phyloP scores from a whole-genome alignment of 371 early-diverging fungal species.

The Syncephalastrum contaminatum region DNA sequence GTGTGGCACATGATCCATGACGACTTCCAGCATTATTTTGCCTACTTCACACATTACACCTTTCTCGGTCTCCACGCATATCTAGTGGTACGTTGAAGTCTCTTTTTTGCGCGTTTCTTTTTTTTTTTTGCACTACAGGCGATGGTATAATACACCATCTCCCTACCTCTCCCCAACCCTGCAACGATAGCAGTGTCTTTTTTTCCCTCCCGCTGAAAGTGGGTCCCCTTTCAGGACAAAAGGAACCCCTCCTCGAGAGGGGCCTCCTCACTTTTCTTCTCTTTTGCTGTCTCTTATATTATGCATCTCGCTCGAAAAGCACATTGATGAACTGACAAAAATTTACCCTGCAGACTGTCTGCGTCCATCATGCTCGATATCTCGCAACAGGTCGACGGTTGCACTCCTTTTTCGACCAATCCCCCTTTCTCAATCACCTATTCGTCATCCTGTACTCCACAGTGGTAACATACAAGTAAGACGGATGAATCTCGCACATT shows the following conservation, averaged over 20 bases:
- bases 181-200: not conserved
- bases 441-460: constrained; percentile 45
- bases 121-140: not conserved
- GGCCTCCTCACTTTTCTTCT: not conserved
- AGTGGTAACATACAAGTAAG: constrained; percentile 48
- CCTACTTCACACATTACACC: constrained; percentile 53
- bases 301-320: not conserved
- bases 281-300: not conserved
- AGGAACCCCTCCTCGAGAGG: not conserved
- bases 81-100: constrained; percentile 34
- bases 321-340: not conserved
- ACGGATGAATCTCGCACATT: not conserved
- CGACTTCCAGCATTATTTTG: constrained; percentile 21
- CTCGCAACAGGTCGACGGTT: constrained; percentile 13
- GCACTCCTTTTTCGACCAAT: constrained; percentile 34
- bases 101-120: not conserved
- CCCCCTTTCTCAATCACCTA: constrained; percentile 34
- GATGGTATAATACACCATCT: not conserved
- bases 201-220: too few relatives aligned
- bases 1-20: constrained; percentile 22
- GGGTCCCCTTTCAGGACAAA: too few relatives aligned
- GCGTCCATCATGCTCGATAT: constrained; percentile 32
- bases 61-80: constrained; percentile 54
- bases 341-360: constrained; percentile 12
- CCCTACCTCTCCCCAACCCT: not conserved